Evolutionary conservation across 148 eudicot genomes (phyloP).

Genomic region (Cornus suecica): DNA sequence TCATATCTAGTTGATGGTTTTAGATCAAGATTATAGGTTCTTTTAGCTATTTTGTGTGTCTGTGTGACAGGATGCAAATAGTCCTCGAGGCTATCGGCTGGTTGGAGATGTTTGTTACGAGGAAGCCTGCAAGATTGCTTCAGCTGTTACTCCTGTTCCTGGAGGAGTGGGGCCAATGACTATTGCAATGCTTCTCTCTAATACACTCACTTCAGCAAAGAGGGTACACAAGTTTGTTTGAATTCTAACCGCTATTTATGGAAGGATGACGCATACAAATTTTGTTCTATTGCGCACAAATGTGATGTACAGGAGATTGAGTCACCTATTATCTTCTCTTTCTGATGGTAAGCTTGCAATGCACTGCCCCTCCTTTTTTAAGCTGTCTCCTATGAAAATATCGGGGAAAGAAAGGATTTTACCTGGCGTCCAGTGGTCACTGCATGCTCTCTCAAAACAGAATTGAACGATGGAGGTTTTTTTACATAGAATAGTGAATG

Average conservation of each 20-base stretch:
- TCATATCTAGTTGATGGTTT: neutral
- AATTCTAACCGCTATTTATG: neutral
- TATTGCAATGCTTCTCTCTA: slow-evolving; percentile 83
- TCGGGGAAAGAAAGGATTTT: neutral
- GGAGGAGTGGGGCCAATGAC: slow-evolving; percentile 93
- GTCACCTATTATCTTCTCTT: neutral
- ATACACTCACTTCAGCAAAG: slow-evolving; percentile 69
- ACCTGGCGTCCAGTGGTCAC: neutral
- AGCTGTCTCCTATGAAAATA: neutral
- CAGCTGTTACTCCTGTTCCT: slow-evolving; percentile 88
- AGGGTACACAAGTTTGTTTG: slow-evolving; percentile 45
- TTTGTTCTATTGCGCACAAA: neutral
- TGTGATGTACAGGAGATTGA: neutral
- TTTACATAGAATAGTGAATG: neutral
- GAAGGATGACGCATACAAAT: neutral
- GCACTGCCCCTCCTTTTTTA: no score
- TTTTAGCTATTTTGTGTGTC: slow-evolving; percentile 14
- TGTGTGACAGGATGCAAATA: slow-evolving; percentile 54
- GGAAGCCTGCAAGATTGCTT: slow-evolving; percentile 85
- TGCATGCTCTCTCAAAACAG: neutral
- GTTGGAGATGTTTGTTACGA: slow-evolving; percentile 96
- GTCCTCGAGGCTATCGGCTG: slow-evolving; percentile 69
- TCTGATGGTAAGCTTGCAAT: neutral
- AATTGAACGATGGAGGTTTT: neutral
- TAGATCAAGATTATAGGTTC: neutral